Conservation (phyloP, 2,329 filamentous ascomycete genomes). For the Corynespora cassiicola region DNA sequence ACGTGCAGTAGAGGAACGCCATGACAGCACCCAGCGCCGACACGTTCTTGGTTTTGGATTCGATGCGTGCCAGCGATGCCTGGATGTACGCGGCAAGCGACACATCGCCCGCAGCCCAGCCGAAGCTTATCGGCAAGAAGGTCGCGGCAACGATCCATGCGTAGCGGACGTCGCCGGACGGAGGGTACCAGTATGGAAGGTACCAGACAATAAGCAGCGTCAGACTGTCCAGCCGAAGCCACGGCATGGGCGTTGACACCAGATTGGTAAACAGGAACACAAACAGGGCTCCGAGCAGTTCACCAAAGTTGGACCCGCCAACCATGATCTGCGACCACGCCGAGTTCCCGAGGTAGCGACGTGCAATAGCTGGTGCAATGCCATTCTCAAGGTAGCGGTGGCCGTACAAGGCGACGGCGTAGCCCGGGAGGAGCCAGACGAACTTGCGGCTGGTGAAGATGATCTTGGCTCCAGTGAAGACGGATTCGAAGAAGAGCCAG, state of each 20-base stretch:
- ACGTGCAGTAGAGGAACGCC: constrained; percentile 59
- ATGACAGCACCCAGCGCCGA: constrained; percentile 59
- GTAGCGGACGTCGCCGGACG: constrained; percentile 47
- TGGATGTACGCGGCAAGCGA: constrained; percentile 60
- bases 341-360: constrained; percentile 55
- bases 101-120: constrained; percentile 61
- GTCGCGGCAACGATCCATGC: constrained; percentile 56
- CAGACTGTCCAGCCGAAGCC: constrained; percentile 57
- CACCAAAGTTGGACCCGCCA: constrained; percentile 59
- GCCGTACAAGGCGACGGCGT: constrained; percentile 57
- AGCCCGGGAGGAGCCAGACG: constrained; percentile 58
- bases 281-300: constrained; percentile 56
- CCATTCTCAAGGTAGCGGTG: constrained; percentile 60
- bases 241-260: constrained; percentile 58
- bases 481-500: constrained; percentile 54
- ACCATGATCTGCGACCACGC: constrained; percentile 60
- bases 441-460: constrained; percentile 57
- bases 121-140: constrained; percentile 54
- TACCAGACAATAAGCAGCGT: constrained; percentile 58
- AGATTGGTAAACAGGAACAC: constrained; percentile 59
- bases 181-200: constrained; percentile 55
- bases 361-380: constrained; percentile 54
- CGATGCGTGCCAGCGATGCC: constrained; percentile 55
- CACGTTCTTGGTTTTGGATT: constrained; percentile 53
- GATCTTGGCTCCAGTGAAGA: constrained; percentile 54